Base-by-base conservation (phyloP, 441 rosid species). In the Flueggea neowawraea region DNA sequence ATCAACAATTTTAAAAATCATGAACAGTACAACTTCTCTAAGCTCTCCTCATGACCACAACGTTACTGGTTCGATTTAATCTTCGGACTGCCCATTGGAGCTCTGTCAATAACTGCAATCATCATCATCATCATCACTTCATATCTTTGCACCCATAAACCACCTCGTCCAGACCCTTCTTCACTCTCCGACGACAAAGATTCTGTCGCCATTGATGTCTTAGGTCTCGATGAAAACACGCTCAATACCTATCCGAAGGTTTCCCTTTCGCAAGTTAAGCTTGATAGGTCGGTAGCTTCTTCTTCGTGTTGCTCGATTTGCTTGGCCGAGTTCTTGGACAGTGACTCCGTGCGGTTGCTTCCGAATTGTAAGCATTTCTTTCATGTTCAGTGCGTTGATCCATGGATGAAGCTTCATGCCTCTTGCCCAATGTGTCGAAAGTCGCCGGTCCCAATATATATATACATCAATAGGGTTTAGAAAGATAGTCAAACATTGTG, bases 381-480 rank as follows among this genome's bases (percentile, higher is more conserved):
- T 47, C 71, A 67, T 41, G 41, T 55, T 2, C 54, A 55, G 11
- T 61, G 71, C 41, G 12, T 67, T 1, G 71, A 67, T 61, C 60
- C 33, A 3, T 67, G 71, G 71, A 10, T 67, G 13, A 67, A 49
- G 61, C 16, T 54, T 28, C 61, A 67, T 55, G n/a, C 31, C n/a
- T 54, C 56, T 4, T 67, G 65, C 49, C 65, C 65, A 12, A 4
- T 67, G 10, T 67, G 66, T 49, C 48, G 65, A 49, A 67, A 55
- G 9, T 44, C 58, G 16, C 64, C 63, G 3, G 4, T 4, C 7
- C 14, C n/a, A n/a, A n/a, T n/a, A n/a, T n/a, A n/a, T n/a, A n/a
- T n/a, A n/a, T n/a, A n/a, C n/a, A n/a, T n/a, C n/a, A n/a, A n/a
- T n/a, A n/a, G n/a, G n/a, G n/a, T n/a, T n/a, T n/a, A n/a, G n/a